Base-by-base conservation (phyloP, 2,329 filamentous ascomycete species). In the Botryosphaeria dothidea region DNA sequence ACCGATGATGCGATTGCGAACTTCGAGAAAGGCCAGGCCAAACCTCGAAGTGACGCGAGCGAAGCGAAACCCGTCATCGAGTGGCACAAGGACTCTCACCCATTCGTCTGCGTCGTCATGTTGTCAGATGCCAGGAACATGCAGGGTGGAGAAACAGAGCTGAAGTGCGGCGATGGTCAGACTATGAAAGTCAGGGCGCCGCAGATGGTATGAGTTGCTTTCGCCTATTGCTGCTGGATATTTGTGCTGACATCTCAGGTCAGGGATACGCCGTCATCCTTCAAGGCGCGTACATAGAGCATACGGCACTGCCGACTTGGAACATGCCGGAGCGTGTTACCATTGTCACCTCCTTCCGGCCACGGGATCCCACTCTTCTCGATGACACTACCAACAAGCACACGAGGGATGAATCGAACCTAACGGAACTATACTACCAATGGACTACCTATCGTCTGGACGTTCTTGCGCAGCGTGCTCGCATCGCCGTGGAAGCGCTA, bases 71-170 rank as follows among this genome's bases (percentile, higher is more conserved):
- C 64, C 23, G 76, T 68, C 34, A 54, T 49, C 7, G 54, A 77
- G 56, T 85, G 83, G 83, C 82, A 85, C 71, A 78, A 78, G 69
- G 83, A 85, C 68, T 80, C 77, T 49, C 82, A 82, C 67, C 82
- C 83, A 1, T 84, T 82, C 66, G 82, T 84, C 23, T 84, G 82
- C 68, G 82, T 84, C 21, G 72, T 82, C 4, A 84, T 84, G 83
- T 76, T 84, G 67, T 81, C 78, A 31, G 82, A 84, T 67, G 78
- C 79, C 27, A 76, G 75, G 21, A 71, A 75, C 45, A 84, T 84
- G 82, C 70, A 78, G 38, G 82, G 82, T 31, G 82, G 82, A 57
- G 88, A 86, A 67, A 91, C 85, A 13, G 88, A 85, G 23, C 79
- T 82, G 54, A 88, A 83, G 65, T 90, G 83, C 21, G 83, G 80